phyloP scores from a whole-genome alignment of 1,284 basidiomycete genomes.

The Anthracocystis panici-leucophaei region DNA sequence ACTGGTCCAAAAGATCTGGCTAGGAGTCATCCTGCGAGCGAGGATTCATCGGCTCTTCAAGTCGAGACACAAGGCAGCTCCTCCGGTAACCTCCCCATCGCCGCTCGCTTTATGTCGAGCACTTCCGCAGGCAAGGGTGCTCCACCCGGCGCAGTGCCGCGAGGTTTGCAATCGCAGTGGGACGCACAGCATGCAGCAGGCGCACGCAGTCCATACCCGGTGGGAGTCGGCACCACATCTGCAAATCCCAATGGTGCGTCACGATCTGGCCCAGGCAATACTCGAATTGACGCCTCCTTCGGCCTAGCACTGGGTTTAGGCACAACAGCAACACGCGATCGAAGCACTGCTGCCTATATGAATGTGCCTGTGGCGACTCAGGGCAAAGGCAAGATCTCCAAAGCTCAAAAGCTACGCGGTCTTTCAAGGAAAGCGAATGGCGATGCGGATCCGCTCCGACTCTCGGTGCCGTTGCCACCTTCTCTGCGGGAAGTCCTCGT shows the following conservation, averaged over 20 bases:
- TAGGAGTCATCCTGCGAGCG: not conserved
- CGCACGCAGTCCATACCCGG: slow-evolving; percentile 35
- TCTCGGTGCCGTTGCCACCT: slow-evolving; percentile 54
- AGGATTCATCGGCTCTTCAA: not conserved
- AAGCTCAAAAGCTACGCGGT: slow-evolving; percentile 40
- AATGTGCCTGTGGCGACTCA: slow-evolving; percentile 1
- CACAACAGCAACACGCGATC: slow-evolving; percentile 31
- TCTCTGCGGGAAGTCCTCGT: slow-evolving; percentile 56
- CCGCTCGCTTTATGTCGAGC: slow-evolving; percentile 55
- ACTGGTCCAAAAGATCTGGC: not conserved
- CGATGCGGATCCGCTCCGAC: slow-evolving; percentile 35
- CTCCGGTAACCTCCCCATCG: slow-evolving; percentile 54
- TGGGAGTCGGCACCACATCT: not conserved
- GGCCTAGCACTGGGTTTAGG: slow-evolving; percentile 54
- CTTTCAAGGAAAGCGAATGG: slow-evolving; percentile 26
- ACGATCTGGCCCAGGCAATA: not conserved
- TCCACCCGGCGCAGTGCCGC: not conserved
- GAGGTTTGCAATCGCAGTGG: slow-evolving; percentile 8
- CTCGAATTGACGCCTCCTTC: slow-evolving; percentile 15
- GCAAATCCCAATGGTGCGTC: not conserved
- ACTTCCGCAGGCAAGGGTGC: slow-evolving; percentile 8
- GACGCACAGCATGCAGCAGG: slow-evolving; percentile 22
- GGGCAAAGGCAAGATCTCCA: slow-evolving; percentile 31
- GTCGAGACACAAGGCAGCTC: not conserved
- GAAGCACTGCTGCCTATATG: slow-evolving; percentile 34